Evolutionary conservation across 164 flowering plant species (phyloP).

Genomic region (Tetracentron sinense): DNA sequence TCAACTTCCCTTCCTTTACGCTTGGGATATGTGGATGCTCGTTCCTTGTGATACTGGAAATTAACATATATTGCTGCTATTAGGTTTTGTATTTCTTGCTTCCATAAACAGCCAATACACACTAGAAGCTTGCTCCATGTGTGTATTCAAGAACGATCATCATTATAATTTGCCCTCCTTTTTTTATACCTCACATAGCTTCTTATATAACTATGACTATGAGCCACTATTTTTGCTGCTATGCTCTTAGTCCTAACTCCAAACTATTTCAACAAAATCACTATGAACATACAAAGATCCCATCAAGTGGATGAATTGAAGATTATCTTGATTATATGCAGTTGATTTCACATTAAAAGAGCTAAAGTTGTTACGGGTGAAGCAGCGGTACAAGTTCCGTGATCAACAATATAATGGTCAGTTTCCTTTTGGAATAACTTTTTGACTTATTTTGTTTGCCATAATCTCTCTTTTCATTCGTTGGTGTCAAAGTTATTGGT

Average conservation of each 20-base stretch:
- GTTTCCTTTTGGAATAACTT: conserved; percentile 14
- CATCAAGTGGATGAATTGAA: conserved; percentile 4
- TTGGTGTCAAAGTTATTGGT: too few relatives aligned
- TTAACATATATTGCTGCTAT: not conserved
- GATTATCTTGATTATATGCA: conserved; percentile 29
- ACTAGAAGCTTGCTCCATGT: not conserved
- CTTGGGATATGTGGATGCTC: not conserved
- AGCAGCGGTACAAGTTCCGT: conserved; percentile 75
- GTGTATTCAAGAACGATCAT: too few relatives aligned
- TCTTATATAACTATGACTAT: too few relatives aligned
- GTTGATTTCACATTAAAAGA: conserved; percentile 92
- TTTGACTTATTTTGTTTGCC: not conserved
- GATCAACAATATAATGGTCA: conserved; percentile 92
- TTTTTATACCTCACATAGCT: too few relatives aligned
- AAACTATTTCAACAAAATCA: too few relatives aligned
- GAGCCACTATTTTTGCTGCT: too few relatives aligned
- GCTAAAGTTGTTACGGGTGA: conserved; percentile 60
- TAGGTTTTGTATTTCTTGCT: not conserved
- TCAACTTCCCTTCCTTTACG: not conserved
- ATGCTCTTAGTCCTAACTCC: too few relatives aligned
- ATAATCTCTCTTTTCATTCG: not conserved
- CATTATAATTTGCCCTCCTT: too few relatives aligned
- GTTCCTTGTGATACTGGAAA: not conserved
- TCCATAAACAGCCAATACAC: not conserved
- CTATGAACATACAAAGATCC: too few relatives aligned